These are phyloP conservation scores for Phytopythium ostracodes DNA, from an alignment of 352 stramenopile genomes.

Conservation along the genomic window DNA sequence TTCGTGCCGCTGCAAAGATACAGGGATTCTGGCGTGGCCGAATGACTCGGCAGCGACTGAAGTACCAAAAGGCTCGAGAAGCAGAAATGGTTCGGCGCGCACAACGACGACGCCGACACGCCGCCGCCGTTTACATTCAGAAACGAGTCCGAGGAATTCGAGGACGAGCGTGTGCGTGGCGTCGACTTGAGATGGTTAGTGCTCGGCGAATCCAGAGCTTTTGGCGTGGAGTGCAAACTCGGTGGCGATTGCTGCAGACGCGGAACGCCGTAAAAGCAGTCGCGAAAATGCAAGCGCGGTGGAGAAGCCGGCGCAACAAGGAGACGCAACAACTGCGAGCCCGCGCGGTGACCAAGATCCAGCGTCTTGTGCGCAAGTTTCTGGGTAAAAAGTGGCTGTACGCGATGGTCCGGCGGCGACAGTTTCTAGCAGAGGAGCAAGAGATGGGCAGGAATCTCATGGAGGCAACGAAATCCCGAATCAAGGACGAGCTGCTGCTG, in stretches of 20 bases:
- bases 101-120: constrained; percentile 15
- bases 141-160: constrained; percentile 47
- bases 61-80: constrained; percentile 33
- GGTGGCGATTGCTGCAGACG: constrained; percentile 39
- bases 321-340: constrained; percentile 21
- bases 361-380: constrained; percentile 30
- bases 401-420: constrained; percentile 33
- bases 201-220: constrained; percentile 44
- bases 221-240: constrained; percentile 50
- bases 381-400: constrained; percentile 36
- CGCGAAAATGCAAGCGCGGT: constrained; percentile 42
- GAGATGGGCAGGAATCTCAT: constrained; percentile 47
- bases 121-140: constrained; percentile 52
- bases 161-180: constrained; percentile 36
- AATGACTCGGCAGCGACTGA: constrained; percentile 33
- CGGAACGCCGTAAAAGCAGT: constrained; percentile 39
- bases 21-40: constrained; percentile 52
- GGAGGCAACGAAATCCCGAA: constrained; percentile 31
- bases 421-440: constrained; percentile 49
- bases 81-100: constrained; percentile 25
- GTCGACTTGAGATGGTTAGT: constrained; percentile 30
- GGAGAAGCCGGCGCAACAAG: constrained; percentile 26
- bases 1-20: constrained; percentile 31
- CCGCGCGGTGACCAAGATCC: constrained; percentile 30
- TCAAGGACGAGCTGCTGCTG: constrained; percentile 56